Conservation (phyloP, 768 basidiomycete species). For the Rhizopogon vinicolor region DNA sequence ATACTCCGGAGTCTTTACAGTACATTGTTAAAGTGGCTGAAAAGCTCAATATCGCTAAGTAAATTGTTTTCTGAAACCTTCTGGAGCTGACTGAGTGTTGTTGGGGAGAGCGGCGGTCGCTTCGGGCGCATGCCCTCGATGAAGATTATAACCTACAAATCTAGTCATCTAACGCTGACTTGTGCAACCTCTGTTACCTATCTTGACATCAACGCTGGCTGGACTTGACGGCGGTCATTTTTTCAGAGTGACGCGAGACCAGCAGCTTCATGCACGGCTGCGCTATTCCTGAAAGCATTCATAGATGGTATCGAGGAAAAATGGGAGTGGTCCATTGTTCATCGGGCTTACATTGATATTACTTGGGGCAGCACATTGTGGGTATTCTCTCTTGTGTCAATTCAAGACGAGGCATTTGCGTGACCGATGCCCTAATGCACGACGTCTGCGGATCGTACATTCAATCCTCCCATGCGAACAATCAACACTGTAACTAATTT, state of each 20-base stretch:
- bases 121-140: constrained; percentile 92
- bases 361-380: constrained; percentile 24
- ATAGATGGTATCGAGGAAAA: constrained; percentile 68
- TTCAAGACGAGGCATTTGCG: no score
- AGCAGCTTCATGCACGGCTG: constrained; percentile 76
- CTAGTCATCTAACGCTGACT: constrained; percentile 70
- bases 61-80: constrained; percentile 30
- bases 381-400: no score
- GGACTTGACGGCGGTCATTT: not conserved
- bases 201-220: not conserved
- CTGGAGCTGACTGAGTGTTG: constrained; percentile 62
- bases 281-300: constrained; percentile 82
- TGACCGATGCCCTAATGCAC: no score
- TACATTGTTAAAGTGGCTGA: no score
- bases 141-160: constrained; percentile 79
- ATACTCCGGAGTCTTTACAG: no score
- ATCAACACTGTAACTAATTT: no score
- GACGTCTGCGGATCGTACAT: no score
- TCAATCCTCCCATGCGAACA: no score
- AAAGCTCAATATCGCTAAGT: no score
- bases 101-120: constrained; percentile 72
- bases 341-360: constrained; percentile 89
- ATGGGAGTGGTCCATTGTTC: constrained; percentile 49
- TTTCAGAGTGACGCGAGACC: constrained; percentile 63
- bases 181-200: constrained; percentile 49